A percentile compares a stretch with the other conserved stretches of the same genome.
phyloP scores from a whole-genome alignment of 2,329 filamentous ascomycete species.

The Fusarium luffae region DNA sequence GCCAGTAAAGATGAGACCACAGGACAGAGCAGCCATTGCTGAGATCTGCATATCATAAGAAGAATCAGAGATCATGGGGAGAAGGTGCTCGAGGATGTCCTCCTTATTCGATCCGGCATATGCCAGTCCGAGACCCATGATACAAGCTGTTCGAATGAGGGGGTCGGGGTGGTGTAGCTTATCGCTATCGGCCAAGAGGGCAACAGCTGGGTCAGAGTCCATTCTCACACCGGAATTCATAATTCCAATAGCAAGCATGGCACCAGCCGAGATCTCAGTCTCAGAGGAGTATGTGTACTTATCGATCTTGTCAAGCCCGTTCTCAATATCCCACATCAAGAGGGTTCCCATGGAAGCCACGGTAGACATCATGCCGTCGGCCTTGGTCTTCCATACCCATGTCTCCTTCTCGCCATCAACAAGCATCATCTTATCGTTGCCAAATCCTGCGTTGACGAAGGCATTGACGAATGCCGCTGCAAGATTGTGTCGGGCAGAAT shows the following conservation, averaged over 20 bases:
- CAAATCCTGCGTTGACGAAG: slow-evolving; percentile 95
- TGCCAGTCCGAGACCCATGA: slow-evolving; percentile 95
- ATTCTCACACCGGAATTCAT: slow-evolving; percentile 92
- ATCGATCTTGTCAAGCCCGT: slow-evolving; percentile 92
- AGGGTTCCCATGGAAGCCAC: slow-evolving; percentile 93
- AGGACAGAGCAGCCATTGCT: slow-evolving; percentile 91
- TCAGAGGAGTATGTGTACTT: slow-evolving; percentile 90
- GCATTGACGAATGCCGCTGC: slow-evolving; percentile 96
- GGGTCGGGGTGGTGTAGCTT: slow-evolving; percentile 83
- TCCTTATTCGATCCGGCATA: slow-evolving; percentile 96
- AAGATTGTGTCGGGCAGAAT: slow-evolving; percentile 95
- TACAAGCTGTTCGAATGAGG: slow-evolving; percentile 81
- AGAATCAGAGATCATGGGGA: slow-evolving; percentile 88
- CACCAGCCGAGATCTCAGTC: slow-evolving; percentile 85
- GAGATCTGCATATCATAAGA: slow-evolving; percentile 93
- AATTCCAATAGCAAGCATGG: slow-evolving; percentile 92
- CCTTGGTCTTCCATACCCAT: slow-evolving; percentile 99
- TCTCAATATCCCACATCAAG: slow-evolving; percentile 92
- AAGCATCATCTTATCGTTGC: slow-evolving; percentile 98
- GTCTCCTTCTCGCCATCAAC: slow-evolving; percentile 87
- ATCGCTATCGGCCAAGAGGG: slow-evolving; percentile 82
- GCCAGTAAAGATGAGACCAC: slow-evolving; percentile 92
- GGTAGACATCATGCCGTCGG: slow-evolving; percentile 96
- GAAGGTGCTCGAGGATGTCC: slow-evolving; percentile 83
- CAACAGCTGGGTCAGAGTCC: slow-evolving; percentile 90